Evolutionary conservation across 257 asterid genomes (phyloP).

Genomic region (Capsicum chinense): DNA sequence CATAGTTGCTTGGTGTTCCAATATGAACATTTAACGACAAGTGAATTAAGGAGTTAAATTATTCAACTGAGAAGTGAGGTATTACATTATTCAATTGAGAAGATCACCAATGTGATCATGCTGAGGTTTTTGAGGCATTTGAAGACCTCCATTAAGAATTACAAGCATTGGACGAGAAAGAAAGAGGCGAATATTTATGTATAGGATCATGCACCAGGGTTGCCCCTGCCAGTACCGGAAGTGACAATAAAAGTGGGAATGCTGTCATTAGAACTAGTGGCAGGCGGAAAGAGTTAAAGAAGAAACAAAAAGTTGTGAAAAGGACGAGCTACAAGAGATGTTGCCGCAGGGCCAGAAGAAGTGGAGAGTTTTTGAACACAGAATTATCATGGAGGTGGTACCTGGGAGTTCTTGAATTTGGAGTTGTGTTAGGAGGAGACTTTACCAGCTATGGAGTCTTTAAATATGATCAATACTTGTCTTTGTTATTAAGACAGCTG

Average conservation of each 20-base stretch:
- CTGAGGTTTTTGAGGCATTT: not conserved
- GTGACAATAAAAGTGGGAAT: too few species aligned
- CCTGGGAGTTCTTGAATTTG: not conserved
- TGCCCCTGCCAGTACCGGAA: not conserved
- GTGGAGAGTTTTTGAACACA: not conserved
- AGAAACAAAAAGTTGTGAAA: not conserved
- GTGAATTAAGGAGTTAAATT: too few species aligned
- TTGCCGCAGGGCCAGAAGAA: not conserved
- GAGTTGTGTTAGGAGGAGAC: not conserved
- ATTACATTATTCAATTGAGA: not conserved
- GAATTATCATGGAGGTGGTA: not conserved
- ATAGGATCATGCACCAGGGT: not conserved
- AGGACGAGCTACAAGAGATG: not conserved
- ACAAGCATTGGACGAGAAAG: not conserved
- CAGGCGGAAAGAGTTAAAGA: not conserved
- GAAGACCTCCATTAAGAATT: not conserved
- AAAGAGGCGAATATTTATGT: not conserved
- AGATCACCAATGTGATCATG: not conserved
- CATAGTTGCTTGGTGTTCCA: too few species aligned
- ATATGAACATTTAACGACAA: too few species aligned
- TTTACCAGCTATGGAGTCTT: not conserved
- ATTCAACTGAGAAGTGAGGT: too few species aligned
- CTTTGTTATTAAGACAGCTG: not conserved
- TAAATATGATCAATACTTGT: not conserved
- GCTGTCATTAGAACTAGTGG: too few species aligned